Evolutionary conservation across 139 green algal genomes (phyloP).

Genomic region (Chlorella vulgaris): DNA sequence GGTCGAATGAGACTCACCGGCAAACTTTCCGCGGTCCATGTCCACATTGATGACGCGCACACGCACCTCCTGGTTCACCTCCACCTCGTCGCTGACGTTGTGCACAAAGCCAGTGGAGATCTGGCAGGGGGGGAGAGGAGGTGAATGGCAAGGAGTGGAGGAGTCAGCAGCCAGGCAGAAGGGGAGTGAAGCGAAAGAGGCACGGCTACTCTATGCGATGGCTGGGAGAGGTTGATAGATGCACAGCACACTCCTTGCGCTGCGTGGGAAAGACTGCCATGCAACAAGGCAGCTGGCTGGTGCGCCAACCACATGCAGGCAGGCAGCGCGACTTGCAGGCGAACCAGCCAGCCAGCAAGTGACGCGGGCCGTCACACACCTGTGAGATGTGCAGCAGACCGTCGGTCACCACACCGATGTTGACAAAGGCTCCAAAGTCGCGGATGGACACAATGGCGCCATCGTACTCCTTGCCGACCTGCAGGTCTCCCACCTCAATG

Average conservation of each 20-base stretch:
- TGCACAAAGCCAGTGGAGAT: conserved; percentile 59
- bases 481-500: conserved; percentile 28
- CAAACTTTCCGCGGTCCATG: conserved; percentile 45
- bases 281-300: too few species aligned
- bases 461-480: conserved; percentile 39
- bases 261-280: too few species aligned
- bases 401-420: conserved; percentile 84
- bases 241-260: too few species aligned
- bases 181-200: too few species aligned
- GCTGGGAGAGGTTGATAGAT: too few species aligned
- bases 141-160: background rate
- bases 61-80: conserved; percentile 49
- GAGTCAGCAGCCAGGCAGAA: background rate
- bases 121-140: background rate
- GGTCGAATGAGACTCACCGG: too few species aligned
- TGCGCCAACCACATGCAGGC: too few species aligned
- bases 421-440: conserved; percentile 93
- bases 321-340: background rate
- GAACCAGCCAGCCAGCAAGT: background rate
- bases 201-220: too few species aligned
- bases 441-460: conserved; percentile 42
- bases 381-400: conserved; percentile 97
- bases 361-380: conserved; percentile 51
- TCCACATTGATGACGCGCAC: conserved; percentile 67
- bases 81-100: conserved; percentile 57